Evolutionary conservation across 805 yeast species (phyloP).

Genomic region (Candida coquimbonensis): DNA sequence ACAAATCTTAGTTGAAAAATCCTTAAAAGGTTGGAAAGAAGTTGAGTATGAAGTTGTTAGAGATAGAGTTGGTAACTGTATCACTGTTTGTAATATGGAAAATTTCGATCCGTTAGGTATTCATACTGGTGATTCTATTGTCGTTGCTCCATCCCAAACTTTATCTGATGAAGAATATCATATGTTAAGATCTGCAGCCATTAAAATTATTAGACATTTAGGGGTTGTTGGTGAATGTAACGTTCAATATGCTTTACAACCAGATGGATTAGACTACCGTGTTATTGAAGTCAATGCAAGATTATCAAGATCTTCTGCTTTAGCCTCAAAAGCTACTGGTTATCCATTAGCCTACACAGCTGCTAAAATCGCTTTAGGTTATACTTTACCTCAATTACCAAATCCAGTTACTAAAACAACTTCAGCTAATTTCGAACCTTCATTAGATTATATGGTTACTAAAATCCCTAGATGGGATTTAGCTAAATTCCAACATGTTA

Average conservation of each 20-base stretch:
- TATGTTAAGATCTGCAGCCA: slow-evolving; percentile 96
- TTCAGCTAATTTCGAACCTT: slow-evolving; percentile 94
- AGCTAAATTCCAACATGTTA: slow-evolving; percentile 90
- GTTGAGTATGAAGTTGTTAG: slow-evolving; percentile 98
- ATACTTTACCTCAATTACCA: slow-evolving; percentile 90
- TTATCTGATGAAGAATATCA: slow-evolving; percentile 95
- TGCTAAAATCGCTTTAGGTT: slow-evolving; percentile 92
- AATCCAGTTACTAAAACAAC: slow-evolving; percentile 96
- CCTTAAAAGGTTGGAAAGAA: slow-evolving; percentile 98
- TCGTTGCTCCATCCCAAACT: slow-evolving; percentile 98
- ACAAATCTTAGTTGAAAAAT: slow-evolving; percentile 92
- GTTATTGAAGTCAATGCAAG: slow-evolving; percentile 98
- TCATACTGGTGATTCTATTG: slow-evolving; percentile 98
- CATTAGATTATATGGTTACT: slow-evolving; percentile 92
- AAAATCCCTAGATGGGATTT: slow-evolving; percentile 99
- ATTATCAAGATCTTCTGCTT: slow-evolving; percentile 92
- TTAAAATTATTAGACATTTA: slow-evolving; percentile 92
- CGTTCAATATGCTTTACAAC: slow-evolving; percentile 93
- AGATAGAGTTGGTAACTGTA: slow-evolving; percentile 93
- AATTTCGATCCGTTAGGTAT: slow-evolving; percentile 97
- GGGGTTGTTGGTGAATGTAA: slow-evolving; percentile 99
- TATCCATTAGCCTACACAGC: slow-evolving; percentile 98
- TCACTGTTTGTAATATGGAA: slow-evolving; percentile 98
- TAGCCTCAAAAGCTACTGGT: slow-evolving; percentile 98
- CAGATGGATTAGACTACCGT: slow-evolving; percentile 91